Evolutionary conservation across 2,329 filamentous ascomycete genomes (phyloP), one percentile per base, ranked within the genome.

Genomic region (Neofusicoccum umdonicola): DNA sequence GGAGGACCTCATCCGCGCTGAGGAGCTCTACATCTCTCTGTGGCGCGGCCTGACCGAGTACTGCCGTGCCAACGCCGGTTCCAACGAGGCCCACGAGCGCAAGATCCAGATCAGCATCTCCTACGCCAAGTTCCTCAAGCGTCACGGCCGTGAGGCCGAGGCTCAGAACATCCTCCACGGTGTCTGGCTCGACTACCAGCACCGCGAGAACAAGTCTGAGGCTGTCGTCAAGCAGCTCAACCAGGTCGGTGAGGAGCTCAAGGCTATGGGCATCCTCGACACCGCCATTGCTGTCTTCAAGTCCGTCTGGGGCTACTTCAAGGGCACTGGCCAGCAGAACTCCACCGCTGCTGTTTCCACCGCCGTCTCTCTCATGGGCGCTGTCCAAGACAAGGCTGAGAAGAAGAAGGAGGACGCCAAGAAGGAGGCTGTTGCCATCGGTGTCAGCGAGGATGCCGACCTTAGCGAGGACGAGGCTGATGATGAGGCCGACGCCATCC

Each of bases 401-500:
- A 65, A 65, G 6, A 66, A 69, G 41, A 50, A 66, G n/a, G 67
- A 68, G 35, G 68, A 70, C 42, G 67, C 69, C 51, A 65, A 69
- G 45, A 48, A n/a, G 44, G 45, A 64, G 44, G n/a, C 65, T 60
- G 13, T 64, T 69, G 62, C 52, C 19, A 22, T 35, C 12, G 62
- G 51, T 9, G 13, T 42, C n/a, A n/a, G 13, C 19, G 63, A 58
- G 15, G 74, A 87, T 63, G 78, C 81, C 31, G 86, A 89, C 70
- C 86, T 90, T 61, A 88, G 87, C 1, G 73, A 81, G 17, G 80
- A 80, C 67, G 63, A 64, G 52, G 63, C 52, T 13, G 63, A 64
- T 42, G 63, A 64, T 3, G 63, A 64, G 54, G 63, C 52, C 27
- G 63, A 64, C n/a, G 63, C 52, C 54, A 64, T 64, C 37, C 27